phyloP scores from a whole-genome alignment of 2,329 filamentous ascomycete genomes.

The Neonectria hederae region DNA sequence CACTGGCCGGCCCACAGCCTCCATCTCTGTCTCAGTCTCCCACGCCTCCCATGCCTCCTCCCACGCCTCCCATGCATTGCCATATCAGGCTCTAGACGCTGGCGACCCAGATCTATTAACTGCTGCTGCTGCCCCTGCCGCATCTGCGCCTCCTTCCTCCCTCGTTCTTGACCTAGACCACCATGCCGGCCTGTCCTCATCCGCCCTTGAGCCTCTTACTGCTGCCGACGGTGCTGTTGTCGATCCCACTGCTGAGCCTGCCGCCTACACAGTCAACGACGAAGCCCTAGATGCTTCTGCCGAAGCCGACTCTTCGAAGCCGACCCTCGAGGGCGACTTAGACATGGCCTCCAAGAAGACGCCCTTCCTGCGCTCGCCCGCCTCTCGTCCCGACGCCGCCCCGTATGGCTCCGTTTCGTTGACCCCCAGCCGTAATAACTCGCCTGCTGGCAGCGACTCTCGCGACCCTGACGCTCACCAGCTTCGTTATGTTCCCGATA shows the following conservation, averaged over 20 bases:
- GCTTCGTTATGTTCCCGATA: constrained; percentile 48
- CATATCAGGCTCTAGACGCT: constrained; percentile 36
- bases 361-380: constrained; percentile 47
- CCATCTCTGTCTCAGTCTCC: constrained; percentile 36
- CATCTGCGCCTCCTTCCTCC: constrained; percentile 17
- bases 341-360: constrained; percentile 50
- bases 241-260: not conserved
- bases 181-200: constrained; percentile 26
- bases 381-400: constrained; percentile 43
- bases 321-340: constrained; percentile 30
- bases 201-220: constrained; percentile 16
- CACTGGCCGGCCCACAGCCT: constrained; percentile 38
- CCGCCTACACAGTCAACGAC: constrained; percentile 17
- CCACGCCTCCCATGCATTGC: constrained; percentile 17
- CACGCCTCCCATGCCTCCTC: not conserved
- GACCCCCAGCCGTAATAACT: constrained; percentile 48
- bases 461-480: constrained; percentile 45
- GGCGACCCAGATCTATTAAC: constrained; percentile 40
- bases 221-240: constrained; percentile 15
- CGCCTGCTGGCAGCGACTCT: constrained; percentile 49
- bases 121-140: constrained; percentile 28
- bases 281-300: constrained; percentile 43
- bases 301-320: constrained; percentile 26
- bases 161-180: constrained; percentile 23
- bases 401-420: constrained; percentile 52